phyloP scores from a whole-genome alignment of 2,329 filamentous ascomycete genomes.

The Sarocladium oryzae region DNA sequence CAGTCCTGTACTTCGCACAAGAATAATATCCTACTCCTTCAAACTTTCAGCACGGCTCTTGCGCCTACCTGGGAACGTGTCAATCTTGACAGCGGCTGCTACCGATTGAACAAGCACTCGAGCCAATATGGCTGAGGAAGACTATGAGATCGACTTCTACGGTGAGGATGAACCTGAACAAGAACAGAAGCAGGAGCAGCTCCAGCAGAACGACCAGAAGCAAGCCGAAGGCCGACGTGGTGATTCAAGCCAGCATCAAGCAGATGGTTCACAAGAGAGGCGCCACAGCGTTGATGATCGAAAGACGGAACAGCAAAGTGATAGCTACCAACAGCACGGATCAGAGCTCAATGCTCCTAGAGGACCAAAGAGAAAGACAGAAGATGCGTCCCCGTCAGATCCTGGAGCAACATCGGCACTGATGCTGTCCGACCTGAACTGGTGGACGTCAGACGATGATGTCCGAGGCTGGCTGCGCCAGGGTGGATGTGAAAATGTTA shows the following conservation, averaged over 20 bases:
- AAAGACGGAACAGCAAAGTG: slow-evolving; percentile 36
- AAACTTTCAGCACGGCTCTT: neutral
- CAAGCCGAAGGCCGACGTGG: slow-evolving; percentile 29
- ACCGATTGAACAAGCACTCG: neutral
- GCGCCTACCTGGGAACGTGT: neutral
- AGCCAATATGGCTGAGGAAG: slow-evolving; percentile 57
- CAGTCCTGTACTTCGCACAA: slow-evolving; percentile 7
- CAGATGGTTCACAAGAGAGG: slow-evolving; percentile 19
- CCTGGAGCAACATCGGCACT: slow-evolving; percentile 61
- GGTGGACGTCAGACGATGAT: slow-evolving; percentile 97
- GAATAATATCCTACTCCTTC: slow-evolving; percentile 10
- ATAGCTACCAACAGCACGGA: slow-evolving; percentile 29
- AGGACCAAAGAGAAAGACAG: slow-evolving; percentile 55
- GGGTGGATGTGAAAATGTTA: slow-evolving; percentile 76
- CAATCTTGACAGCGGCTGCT: neutral
- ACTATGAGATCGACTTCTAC: slow-evolving; percentile 69
- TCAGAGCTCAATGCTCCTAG: slow-evolving; percentile 26
- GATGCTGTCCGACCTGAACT: slow-evolving; percentile 83
- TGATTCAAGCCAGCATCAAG: slow-evolving; percentile 15
- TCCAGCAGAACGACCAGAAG: slow-evolving; percentile 31
- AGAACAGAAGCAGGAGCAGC: slow-evolving; percentile 26
- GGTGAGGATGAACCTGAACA: slow-evolving; percentile 49
- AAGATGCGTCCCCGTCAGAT: slow-evolving; percentile 53
- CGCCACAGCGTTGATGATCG: slow-evolving; percentile 18
- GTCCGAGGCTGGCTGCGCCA: slow-evolving; percentile 79